Conservation (phyloP, 441 rosid genomes). For the Erodium texanum region DNA sequence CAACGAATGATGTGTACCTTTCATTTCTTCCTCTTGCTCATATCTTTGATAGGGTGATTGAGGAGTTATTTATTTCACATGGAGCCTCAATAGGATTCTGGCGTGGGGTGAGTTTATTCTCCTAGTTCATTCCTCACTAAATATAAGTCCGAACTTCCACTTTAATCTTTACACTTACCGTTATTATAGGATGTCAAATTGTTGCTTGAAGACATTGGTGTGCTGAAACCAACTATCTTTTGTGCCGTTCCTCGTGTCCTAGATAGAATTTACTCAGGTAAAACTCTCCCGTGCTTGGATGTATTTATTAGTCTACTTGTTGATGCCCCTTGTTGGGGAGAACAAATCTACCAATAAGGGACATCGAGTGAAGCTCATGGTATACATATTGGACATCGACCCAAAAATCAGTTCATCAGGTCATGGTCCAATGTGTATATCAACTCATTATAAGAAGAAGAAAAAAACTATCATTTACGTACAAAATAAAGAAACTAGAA, state of each 20-base stretch:
- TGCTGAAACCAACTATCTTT: slow-evolving; percentile 78
- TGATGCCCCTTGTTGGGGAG: too few species aligned
- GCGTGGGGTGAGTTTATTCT: slow-evolving; percentile 41
- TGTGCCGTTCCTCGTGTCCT: slow-evolving; percentile 98
- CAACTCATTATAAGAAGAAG: background rate
- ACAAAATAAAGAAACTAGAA: background rate
- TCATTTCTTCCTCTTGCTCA: slow-evolving; percentile 98
- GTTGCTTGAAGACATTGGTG: slow-evolving; percentile 82
- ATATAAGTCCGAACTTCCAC: slow-evolving; percentile 3
- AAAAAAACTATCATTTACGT: background rate
- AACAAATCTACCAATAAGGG: too few species aligned
- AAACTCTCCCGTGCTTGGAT: slow-evolving; percentile 11
- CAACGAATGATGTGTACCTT: slow-evolving; percentile 58
- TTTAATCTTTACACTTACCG: background rate
- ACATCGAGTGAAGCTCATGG: too few species aligned
- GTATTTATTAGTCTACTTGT: background rate
- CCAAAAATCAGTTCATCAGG: too few species aligned
- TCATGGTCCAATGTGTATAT: too few species aligned
- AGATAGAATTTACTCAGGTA: slow-evolving; percentile 74
- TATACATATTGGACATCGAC: too few species aligned
- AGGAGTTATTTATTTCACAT: slow-evolving; percentile 58
- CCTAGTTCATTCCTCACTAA: slow-evolving; percentile 8
- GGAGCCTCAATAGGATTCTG: slow-evolving; percentile 92
- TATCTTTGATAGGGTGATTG: slow-evolving; percentile 85
- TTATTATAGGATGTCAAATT: slow-evolving; percentile 69